Percentiles rank a stretch among this genome's conserved stretches.
Conservation (phyloP, 2,329 filamentous ascomycete genomes). For the Talaromyces funiculosus region DNA sequence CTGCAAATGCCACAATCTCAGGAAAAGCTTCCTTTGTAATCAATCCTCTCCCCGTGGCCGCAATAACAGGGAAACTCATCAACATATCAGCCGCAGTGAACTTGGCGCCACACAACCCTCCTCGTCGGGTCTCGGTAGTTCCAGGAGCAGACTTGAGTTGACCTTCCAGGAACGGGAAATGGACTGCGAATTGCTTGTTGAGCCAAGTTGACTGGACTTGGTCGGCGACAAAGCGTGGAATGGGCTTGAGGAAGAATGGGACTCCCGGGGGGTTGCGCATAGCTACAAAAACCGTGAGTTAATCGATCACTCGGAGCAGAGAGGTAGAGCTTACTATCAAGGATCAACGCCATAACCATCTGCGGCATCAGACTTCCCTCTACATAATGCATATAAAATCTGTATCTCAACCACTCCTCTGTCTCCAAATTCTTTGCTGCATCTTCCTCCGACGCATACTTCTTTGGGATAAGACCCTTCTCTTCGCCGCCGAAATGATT, state of each 20-base stretch:
- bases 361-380: slow-evolving; percentile 78
- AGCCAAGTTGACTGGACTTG: slow-evolving; percentile 38
- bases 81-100: slow-evolving; percentile 44
- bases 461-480: slow-evolving; percentile 45
- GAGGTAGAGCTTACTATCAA: slow-evolving; percentile 43
- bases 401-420: slow-evolving; percentile 56
- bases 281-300: slow-evolving; percentile 19
- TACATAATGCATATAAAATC: slow-evolving; percentile 73
- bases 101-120: slow-evolving; percentile 38
- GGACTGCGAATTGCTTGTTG: slow-evolving; percentile 34
- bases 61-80: slow-evolving; percentile 43
- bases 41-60: slow-evolving; percentile 28
- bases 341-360: slow-evolving; percentile 59
- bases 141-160: slow-evolving; percentile 39
- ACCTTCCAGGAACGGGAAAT: slow-evolving; percentile 43
- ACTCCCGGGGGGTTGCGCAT: slow-evolving; percentile 51
- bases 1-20: slow-evolving; percentile 31
- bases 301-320: neutral
- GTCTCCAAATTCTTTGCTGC: slow-evolving; percentile 49
- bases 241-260: slow-evolving; percentile 58
- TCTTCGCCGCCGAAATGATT: slow-evolving; percentile 54
- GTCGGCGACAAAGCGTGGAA: slow-evolving; percentile 52
- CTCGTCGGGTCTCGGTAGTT: slow-evolving; percentile 8
- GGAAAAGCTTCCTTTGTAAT: slow-evolving; percentile 35
- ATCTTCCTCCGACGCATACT: slow-evolving; percentile 48